Evolutionary conservation across 768 basidiomycete genomes (phyloP).

Genomic region (Lactarius deliciosus): DNA sequence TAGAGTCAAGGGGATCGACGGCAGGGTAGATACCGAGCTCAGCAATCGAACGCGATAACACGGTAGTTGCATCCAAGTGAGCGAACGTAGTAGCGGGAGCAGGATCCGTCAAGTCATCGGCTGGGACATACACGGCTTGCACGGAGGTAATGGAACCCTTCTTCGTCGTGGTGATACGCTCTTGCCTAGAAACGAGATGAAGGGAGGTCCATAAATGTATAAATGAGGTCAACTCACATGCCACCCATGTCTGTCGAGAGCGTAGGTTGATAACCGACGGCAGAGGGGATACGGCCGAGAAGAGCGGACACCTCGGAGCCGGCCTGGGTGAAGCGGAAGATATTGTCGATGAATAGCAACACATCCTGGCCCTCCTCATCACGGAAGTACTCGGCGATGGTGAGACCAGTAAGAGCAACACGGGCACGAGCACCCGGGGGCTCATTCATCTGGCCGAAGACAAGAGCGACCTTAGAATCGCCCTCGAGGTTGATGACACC

Average conservation of each 20-base stretch:
- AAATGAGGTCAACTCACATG: constrained; percentile 63
- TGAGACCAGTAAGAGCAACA: constrained; percentile 98
- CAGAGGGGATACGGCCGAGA: constrained; percentile 99
- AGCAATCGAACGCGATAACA: constrained; percentile 98
- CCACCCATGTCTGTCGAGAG: constrained; percentile 99
- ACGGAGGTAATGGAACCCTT: constrained; percentile 99
- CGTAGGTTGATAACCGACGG: constrained; percentile 99
- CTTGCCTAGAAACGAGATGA: constrained; percentile 62
- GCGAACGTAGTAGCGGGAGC: constrained; percentile 99
- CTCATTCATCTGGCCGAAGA: constrained; percentile 99
- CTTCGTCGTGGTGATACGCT: constrained; percentile 99
- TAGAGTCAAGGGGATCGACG: constrained; percentile 98
- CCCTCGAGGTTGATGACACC: constrained; percentile 99
- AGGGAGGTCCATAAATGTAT: constrained; percentile 20
- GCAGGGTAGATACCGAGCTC: constrained; percentile 99
- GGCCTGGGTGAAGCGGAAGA: constrained; percentile 99
- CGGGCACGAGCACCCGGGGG: constrained; percentile 99
- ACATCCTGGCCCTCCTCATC: constrained; percentile 99
- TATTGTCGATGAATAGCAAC: constrained; percentile 99
- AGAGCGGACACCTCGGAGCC: constrained; percentile 99
- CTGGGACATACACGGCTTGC: constrained; percentile 99
- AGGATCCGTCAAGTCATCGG: constrained; percentile 99
- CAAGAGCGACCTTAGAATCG: constrained; percentile 99
- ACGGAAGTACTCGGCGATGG: constrained; percentile 99
- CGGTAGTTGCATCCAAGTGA: constrained; percentile 99